These are phyloP conservation scores for Epicoccum nigrum DNA, from an alignment of 2,329 filamentous ascomycete species.

Conservation along the genomic window DNA sequence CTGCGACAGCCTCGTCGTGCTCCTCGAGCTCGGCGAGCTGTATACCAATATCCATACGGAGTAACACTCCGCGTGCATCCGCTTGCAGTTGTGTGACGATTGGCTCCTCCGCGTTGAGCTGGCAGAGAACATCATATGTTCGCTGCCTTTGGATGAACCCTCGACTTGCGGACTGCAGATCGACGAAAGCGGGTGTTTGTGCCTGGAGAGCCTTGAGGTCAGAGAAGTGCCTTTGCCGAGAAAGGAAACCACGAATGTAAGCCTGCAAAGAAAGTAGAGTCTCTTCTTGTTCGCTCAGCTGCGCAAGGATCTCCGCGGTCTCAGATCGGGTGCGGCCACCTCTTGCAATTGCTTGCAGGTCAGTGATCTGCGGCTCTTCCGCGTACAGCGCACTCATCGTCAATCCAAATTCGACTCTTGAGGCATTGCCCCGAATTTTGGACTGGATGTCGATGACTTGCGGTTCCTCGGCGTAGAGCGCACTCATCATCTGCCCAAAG, in stretches of 20 bases:
- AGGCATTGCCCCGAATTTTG: constrained; percentile 47
- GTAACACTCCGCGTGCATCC: constrained; percentile 77
- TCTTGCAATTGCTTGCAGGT: constrained; percentile 51
- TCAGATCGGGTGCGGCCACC: constrained; percentile 42
- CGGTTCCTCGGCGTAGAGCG: constrained; percentile 39
- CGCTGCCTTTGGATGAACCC: constrained; percentile 69
- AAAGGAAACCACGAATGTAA: constrained; percentile 56
- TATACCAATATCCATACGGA: constrained; percentile 74
- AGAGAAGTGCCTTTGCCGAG: constrained; percentile 51
- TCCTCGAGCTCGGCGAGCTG: constrained; percentile 79
- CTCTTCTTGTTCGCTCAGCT: constrained; percentile 53
- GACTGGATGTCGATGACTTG: constrained; percentile 51
- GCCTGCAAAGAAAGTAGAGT: constrained; percentile 59
- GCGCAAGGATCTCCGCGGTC: constrained; percentile 40
- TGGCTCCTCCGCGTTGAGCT: constrained; percentile 71
- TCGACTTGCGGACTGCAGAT: constrained; percentile 70
- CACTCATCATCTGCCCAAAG: constrained; percentile 39
- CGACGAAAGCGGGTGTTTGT: constrained; percentile 62
- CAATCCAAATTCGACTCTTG: constrained; percentile 32
- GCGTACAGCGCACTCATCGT: constrained; percentile 40
- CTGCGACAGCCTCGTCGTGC: constrained; percentile 77
- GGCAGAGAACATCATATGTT: constrained; percentile 67
- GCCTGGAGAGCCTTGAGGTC: constrained; percentile 61
- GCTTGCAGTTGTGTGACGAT: constrained; percentile 75
- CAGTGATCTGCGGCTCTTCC: constrained; percentile 38